Evolutionary conservation across 495 filamentous ascomycete species (phyloP), one percentile per base, ranked within the genome.

Genomic region (Penicillium nucicola): DNA sequence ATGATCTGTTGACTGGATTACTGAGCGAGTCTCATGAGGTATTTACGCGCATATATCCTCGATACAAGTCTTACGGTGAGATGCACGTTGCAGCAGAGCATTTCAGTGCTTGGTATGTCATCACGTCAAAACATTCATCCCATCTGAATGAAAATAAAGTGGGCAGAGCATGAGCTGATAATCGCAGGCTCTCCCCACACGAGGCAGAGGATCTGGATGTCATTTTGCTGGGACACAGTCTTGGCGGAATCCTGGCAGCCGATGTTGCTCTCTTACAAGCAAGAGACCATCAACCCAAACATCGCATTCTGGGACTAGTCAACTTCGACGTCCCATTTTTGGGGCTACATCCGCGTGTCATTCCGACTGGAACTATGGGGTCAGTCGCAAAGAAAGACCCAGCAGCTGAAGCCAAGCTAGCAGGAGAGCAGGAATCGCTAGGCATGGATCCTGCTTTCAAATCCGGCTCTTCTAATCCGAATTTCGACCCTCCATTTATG

Each of bases 11-110:
- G 28, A 84, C 84, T n/a, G 68, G 77, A 2, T 76, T 82, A 0
- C 63, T 96, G 41, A 68, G 70, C 34, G 83, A 90, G 17, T 86
- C 82, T 8, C 89, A 96, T 72, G 72, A 83, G 10, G 83, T 97
- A 0, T 90, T 95, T 68, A 86, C 90, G 14, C 93, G 93, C 58
- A 84, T 97, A 19, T 97, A 96, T 68, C 92, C 92, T 1, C 84
- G 84, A 31, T 97, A 96, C 69, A 88, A 88, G 61, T 91, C 89
- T 3, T 84, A 88, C 35, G 82, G 88, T 48, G 75, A 82, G 18
- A 84, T 96, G 28, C 74, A 82, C 18, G 77, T 85, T 58, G 90
- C 89, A 2, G 76, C 83, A 19, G 84, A 91, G 50, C 85, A 88
- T 57, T 95, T 97, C 58, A 91, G 88, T 51, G 65, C 64, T 46